A percentile compares a stretch with the other conserved stretches of the same genome.
phyloP scores from a whole-genome alignment of 495 filamentous ascomycete species.

The Talaromyces thailandensis region DNA sequence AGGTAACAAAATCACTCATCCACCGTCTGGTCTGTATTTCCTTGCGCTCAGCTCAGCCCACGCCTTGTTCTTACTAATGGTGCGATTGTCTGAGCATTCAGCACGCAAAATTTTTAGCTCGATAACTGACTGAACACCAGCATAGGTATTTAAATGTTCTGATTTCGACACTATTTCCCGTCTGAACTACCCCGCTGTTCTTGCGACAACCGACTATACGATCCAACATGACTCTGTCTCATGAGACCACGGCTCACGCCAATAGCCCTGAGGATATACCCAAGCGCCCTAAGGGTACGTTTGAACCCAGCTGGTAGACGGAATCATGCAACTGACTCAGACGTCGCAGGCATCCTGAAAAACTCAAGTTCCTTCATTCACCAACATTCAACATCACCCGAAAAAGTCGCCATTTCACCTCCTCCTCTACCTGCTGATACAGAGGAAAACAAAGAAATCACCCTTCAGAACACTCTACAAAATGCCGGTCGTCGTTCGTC shows the following conservation, averaged over 20 bases:
- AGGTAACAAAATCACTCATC: neutral
- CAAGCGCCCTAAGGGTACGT: constrained; percentile 71
- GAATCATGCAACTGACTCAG: neutral
- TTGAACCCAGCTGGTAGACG: neutral
- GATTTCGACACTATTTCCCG: neutral
- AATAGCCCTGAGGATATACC: constrained; percentile 29
- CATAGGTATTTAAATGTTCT: neutral
- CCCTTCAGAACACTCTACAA: constrained; percentile 83
- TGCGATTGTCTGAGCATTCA: neutral
- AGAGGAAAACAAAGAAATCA: constrained; percentile 66
- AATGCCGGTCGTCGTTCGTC: constrained; percentile 91
- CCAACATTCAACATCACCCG: constrained; percentile 32
- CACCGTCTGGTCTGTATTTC: neutral
- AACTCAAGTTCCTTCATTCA: constrained; percentile 52
- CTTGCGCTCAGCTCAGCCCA: neutral
- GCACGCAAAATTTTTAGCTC: neutral
- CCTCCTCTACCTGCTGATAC: constrained; percentile 18
- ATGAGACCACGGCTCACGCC: constrained; percentile 24
- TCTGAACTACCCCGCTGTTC: constrained; percentile 1
- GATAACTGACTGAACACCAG: neutral
- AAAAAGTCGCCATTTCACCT: constrained; percentile 15
- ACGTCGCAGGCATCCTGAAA: constrained; percentile 76
- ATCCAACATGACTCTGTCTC: constrained; percentile 24
- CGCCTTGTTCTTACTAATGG: neutral
- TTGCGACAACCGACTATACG: neutral